Evolutionary conservation across 495 filamentous ascomycete genomes (phyloP).

Genomic region (Hypomontagnella submonticulosa): DNA sequence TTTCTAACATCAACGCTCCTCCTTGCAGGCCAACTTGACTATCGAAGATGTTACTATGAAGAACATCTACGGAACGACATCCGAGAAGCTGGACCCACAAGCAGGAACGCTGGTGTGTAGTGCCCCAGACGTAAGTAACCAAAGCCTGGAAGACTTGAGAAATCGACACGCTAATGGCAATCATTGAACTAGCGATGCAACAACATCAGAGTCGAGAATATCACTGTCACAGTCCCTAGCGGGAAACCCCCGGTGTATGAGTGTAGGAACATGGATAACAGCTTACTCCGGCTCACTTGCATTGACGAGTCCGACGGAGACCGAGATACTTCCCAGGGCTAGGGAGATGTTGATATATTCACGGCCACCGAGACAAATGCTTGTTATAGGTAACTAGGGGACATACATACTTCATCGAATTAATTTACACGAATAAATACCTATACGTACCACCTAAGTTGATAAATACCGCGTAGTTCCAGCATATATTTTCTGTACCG

Average conservation of each 20-base stretch:
- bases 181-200: conserved; percentile 24
- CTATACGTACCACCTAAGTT: too few relatives aligned
- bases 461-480: too few relatives aligned
- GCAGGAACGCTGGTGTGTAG: conserved; percentile 42
- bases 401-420: too few relatives aligned
- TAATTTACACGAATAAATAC: too few relatives aligned
- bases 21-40: conserved; percentile 40
- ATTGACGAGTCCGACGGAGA: conserved; percentile 21
- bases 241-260: conserved; percentile 35
- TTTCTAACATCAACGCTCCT: not conserved
- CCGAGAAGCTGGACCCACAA: conserved; percentile 31
- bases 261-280: conserved; percentile 37
- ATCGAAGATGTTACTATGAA: conserved; percentile 45
- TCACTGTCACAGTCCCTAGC: conserved; percentile 35
- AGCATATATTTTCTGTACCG: too few relatives aligned
- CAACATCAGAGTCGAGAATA: conserved; percentile 37
- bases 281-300: conserved; percentile 29
- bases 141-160: not conserved
- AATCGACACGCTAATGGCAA: not conserved
- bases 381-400: too few relatives aligned
- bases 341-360: not conserved
- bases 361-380: not conserved
- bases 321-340: conserved; percentile 31
- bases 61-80: conserved; percentile 40
- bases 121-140: conserved; percentile 32